Evolutionary conservation across 371 early-diverging fungal genomes (phyloP).

Genomic region (Mucor plumbeus): DNA sequence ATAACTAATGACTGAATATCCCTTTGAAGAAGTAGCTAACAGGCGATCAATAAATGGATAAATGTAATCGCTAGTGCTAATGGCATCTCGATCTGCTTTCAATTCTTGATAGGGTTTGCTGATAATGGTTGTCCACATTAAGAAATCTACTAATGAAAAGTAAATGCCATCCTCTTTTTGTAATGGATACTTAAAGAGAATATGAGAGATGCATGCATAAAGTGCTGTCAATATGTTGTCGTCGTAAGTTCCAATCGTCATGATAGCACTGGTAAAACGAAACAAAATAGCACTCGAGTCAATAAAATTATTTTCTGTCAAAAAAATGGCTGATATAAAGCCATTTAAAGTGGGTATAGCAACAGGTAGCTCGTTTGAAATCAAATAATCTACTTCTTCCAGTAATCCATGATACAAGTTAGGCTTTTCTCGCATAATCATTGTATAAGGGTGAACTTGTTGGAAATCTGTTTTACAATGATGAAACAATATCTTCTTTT

Average conservation of each 20-base stretch:
- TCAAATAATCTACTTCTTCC: slow-evolving; percentile 30
- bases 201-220: neutral
- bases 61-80: neutral
- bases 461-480: slow-evolving; percentile 12
- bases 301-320: slow-evolving; percentile 11
- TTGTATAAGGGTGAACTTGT: slow-evolving; percentile 31
- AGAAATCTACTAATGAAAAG: slow-evolving; percentile 15
- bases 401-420: slow-evolving; percentile 26
- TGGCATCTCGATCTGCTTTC: neutral
- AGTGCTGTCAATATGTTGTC: neutral
- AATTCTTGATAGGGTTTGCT: neutral
- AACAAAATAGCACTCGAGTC: slow-evolving; percentile 26
- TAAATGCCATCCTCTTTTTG: neutral
- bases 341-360: neutral
- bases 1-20: slow-evolving; percentile 4
- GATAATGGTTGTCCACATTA: slow-evolving; percentile 2
- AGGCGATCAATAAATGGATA: slow-evolving; percentile 19
- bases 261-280: slow-evolving; percentile 21
- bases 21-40: neutral
- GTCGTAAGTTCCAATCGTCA: neutral
- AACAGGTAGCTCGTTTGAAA: slow-evolving; percentile 9
- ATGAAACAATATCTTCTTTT: slow-evolving; percentile 4
- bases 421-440: slow-evolving; percentile 37
- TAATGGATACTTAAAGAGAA: slow-evolving; percentile 10
- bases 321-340: slow-evolving; percentile 30